Conservation (phyloP, 768 basidiomycete genomes). For the Collybia nuda region DNA sequence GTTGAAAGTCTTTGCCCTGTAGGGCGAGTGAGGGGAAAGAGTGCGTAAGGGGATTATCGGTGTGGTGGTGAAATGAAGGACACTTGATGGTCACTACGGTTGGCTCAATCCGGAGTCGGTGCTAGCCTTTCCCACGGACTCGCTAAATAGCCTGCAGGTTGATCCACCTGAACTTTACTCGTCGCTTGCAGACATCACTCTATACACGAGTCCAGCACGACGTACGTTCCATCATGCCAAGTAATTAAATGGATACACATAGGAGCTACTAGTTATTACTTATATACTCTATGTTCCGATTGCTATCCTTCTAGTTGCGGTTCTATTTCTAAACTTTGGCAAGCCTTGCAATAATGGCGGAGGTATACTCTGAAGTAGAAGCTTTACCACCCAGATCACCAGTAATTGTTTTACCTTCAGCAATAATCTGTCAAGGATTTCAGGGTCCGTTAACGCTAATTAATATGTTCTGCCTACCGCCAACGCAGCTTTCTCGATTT, state of each 20-base stretch:
- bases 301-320: not conserved
- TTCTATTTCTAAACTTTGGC: slow-evolving; percentile 15
- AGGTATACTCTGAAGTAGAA: slow-evolving; percentile 85
- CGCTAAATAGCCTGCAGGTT: slow-evolving; percentile 2
- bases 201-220: not conserved
- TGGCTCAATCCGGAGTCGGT: slow-evolving; percentile 23
- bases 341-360: slow-evolving; percentile 82
- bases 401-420: slow-evolving; percentile 93
- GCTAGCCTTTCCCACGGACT: slow-evolving; percentile 39
- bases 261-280: not conserved
- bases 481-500: slow-evolving; percentile 91
- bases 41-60: slow-evolving; percentile 44
- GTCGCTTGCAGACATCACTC: slow-evolving; percentile 4
- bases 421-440: slow-evolving; percentile 73
- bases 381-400: slow-evolving; percentile 95
- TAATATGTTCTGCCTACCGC: slow-evolving; percentile 51
- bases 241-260: slow-evolving; percentile 6
- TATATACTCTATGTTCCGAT: slow-evolving; percentile 1
- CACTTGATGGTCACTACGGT: slow-evolving; percentile 37
- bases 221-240: not conserved
- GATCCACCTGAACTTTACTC: slow-evolving; percentile 1
- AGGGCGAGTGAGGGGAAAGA: slow-evolving; percentile 80
- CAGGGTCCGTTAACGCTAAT: slow-evolving; percentile 1
- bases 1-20: slow-evolving; percentile 72
- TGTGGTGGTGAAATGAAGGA: slow-evolving; percentile 48